Conservation (phyloP, 2,329 filamentous ascomycete genomes). For the Monosporascus sp. region DNA sequence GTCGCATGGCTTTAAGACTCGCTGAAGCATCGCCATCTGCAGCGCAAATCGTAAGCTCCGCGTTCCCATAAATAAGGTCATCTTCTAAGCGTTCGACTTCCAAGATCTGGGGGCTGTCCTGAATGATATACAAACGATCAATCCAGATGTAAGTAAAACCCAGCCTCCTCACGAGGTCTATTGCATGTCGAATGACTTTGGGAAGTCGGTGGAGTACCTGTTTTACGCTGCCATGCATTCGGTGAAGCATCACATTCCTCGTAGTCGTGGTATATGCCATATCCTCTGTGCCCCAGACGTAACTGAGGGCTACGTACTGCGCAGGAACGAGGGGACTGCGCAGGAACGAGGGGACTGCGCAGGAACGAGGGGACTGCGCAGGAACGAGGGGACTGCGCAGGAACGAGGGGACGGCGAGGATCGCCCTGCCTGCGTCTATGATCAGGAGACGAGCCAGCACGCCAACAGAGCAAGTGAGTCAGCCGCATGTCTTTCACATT, state of each 20-base stretch:
- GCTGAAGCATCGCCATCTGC: constrained; percentile 4
- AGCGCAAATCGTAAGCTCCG: constrained; percentile 3
- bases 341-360: neutral
- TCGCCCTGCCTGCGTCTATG: neutral
- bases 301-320: neutral
- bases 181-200: neutral
- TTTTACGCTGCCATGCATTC: neutral
- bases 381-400: neutral
- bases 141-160: constrained; percentile 11
- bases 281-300: neutral
- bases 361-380: neutral
- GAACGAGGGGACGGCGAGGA: neutral
- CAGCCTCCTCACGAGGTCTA: neutral
- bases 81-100: constrained; percentile 7
- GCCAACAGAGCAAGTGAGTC: neutral
- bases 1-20: constrained; percentile 1
- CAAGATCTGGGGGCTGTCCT: constrained; percentile 8
- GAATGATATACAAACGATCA: constrained; percentile 15
- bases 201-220: neutral
- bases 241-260: neutral
- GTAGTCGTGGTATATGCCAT: neutral
- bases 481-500: neutral
- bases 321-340: neutral
- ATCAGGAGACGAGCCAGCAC: neutral
- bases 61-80: constrained; percentile 11